Evolutionary conservation across 306 rosid species (phyloP).

Genomic region (Prunus mira): DNA sequence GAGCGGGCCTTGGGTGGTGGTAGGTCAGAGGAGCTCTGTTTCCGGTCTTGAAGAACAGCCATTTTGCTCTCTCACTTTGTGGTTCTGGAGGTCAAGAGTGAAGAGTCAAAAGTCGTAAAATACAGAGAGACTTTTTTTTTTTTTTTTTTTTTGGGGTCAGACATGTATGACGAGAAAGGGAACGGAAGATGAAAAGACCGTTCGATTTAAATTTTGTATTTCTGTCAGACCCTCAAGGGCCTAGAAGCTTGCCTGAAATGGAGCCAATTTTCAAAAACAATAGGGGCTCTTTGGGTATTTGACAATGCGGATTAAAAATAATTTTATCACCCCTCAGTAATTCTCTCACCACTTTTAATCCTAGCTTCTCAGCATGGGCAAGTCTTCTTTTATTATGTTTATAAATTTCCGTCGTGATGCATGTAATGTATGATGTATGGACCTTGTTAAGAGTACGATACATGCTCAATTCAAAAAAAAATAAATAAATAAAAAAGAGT

Average conservation of each 20-base stretch:
- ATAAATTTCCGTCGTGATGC: too few species aligned
- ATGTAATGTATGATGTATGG: too few species aligned
- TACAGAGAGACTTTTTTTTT: too few species aligned
- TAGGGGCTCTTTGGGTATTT: not conserved
- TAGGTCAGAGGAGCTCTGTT: not conserved
- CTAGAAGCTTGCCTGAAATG: not conserved
- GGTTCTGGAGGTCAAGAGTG: not conserved
- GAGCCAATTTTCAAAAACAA: constrained; percentile 1
- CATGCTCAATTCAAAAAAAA: too few species aligned
- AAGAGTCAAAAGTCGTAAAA: not conserved
- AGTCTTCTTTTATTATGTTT: too few species aligned
- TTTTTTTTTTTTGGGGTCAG: not conserved
- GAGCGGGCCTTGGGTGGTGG: constrained; percentile 15
- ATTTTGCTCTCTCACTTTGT: not conserved
- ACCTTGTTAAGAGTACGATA: too few species aligned
- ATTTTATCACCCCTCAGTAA: not conserved
- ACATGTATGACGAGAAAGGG: not conserved
- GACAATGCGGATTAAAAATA: too few species aligned
- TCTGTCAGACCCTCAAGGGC: not conserved
- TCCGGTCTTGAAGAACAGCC: constrained; percentile 16
- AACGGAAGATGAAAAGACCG: not conserved
- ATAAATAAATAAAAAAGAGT: too few species aligned
- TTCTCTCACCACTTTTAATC: too few species aligned
- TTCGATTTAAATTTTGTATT: constrained; percentile 4
- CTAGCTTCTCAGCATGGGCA: too few species aligned